Evolutionary conservation across 192 early-diverging fungal species (phyloP).

Genomic region (Powellomyces hirtus): DNA sequence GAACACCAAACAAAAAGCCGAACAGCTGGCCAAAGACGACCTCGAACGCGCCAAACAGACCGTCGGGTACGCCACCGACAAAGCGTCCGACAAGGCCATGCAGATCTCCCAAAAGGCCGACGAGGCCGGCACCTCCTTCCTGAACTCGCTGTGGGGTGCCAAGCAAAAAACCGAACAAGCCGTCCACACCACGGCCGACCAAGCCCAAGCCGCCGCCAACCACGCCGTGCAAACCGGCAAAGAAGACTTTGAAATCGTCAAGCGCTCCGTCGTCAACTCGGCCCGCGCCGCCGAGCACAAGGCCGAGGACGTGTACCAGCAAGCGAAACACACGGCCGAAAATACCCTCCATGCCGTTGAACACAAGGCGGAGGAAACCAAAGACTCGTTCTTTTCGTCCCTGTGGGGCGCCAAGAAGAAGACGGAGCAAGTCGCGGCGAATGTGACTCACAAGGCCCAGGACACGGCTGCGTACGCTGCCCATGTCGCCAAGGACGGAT

Average conservation of each 20-base stretch:
- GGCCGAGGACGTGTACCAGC: not conserved
- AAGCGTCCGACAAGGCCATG: not conserved
- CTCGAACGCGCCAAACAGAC: not conserved
- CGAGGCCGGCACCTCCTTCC: not conserved
- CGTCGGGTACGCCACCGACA: not conserved
- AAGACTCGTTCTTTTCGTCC: not conserved
- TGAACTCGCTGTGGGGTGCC: not conserved
- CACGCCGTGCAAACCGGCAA: slow-evolving; percentile 3
- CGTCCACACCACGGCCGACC: not conserved
- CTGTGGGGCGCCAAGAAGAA: slow-evolving; percentile 10
- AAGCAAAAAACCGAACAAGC: not conserved
- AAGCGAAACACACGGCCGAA: not conserved
- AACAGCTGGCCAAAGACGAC: not conserved
- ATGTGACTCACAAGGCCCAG: not conserved
- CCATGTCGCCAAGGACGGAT: slow-evolving; percentile 1
- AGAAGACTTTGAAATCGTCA: too few species aligned
- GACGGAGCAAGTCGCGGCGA: slow-evolving; percentile 9
- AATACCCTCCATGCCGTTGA: slow-evolving; percentile 5
- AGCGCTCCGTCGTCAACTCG: not conserved
- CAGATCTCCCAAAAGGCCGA: slow-evolving; percentile 1
- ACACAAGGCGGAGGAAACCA: slow-evolving; percentile 5
- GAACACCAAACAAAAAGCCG: not conserved
- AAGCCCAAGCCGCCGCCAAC: slow-evolving; percentile 1
- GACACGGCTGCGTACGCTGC: slow-evolving; percentile 4
- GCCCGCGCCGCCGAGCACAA: not conserved